Evolutionary conservation across 1,284 basidiomycete genomes (phyloP).

Genomic region (Malassezia sp.): DNA sequence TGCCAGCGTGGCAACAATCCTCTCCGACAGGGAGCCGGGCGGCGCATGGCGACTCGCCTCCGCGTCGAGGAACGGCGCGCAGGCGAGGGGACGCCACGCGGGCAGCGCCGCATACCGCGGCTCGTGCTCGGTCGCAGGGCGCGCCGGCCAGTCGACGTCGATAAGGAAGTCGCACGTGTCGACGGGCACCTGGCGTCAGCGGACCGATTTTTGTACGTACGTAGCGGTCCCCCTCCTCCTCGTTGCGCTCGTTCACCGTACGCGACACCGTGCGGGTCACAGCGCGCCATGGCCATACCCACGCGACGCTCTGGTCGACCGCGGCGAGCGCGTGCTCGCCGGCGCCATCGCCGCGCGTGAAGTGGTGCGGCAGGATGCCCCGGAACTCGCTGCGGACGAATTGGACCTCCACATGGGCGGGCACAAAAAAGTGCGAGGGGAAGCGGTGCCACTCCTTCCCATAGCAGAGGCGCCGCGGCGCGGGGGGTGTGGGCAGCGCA

Average conservation of each 20-base stretch:
- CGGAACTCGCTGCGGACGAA: constrained; percentile 82
- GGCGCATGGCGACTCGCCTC: constrained; percentile 20
- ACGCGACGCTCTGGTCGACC: too few relatives aligned
- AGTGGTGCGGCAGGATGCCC: constrained; percentile 78
- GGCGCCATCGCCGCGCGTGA: constrained; percentile 40
- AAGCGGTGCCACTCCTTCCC: constrained; percentile 95
- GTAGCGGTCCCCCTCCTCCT: constrained; percentile 65
- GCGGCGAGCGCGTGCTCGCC: constrained; percentile 3
- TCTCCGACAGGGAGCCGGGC: constrained; percentile 1
- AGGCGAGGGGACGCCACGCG: constrained; percentile 27
- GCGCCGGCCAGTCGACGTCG: constrained; percentile 19
- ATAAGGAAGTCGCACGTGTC: constrained; percentile 37
- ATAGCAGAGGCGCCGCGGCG: constrained; percentile 56
- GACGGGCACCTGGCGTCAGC: constrained; percentile 12
- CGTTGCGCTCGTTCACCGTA: constrained; percentile 78
- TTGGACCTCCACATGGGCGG: constrained; percentile 65
- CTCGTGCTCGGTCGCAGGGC: constrained; percentile 17
- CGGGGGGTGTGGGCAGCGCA: too few relatives aligned
- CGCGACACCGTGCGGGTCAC: constrained; percentile 58
- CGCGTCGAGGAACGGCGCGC: constrained; percentile 34
- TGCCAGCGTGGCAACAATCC: constrained; percentile 19
- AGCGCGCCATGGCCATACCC: constrained; percentile 23
- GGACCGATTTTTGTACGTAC: constrained; percentile 58
- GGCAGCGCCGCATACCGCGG: constrained; percentile 20
- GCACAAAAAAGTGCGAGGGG: constrained; percentile 77